These are phyloP conservation scores for Saccharomycopsis sp. DNA, from an alignment of 805 yeast species.

Conservation along the genomic window DNA sequence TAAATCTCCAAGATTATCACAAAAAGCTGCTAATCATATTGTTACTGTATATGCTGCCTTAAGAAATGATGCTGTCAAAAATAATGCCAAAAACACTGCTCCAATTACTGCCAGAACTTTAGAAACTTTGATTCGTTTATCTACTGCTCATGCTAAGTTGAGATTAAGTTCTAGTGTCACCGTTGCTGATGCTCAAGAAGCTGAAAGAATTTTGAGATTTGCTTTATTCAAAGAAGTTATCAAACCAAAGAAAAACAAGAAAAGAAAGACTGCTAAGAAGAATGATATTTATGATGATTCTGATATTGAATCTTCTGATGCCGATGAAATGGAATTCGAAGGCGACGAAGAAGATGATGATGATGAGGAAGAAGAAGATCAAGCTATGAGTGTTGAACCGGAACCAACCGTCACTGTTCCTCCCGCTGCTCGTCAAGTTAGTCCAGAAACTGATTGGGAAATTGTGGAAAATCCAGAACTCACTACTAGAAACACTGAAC, in stretches of 20 bases:
- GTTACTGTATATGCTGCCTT: slow-evolving; percentile 71
- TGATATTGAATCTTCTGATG: slow-evolving; percentile 22
- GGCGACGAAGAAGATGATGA: slow-evolving; percentile 18
- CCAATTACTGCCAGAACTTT: slow-evolving; percentile 98
- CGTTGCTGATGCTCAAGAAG: slow-evolving; percentile 70
- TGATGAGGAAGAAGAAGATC: slow-evolving; percentile 10
- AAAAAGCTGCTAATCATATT: slow-evolving; percentile 69
- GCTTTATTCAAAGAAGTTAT: slow-evolving; percentile 75
- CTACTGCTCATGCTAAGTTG: slow-evolving; percentile 97
- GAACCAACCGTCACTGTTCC: background rate
- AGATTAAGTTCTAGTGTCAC: slow-evolving; percentile 70
- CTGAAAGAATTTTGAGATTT: slow-evolving; percentile 74
- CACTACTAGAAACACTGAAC: too few species aligned
- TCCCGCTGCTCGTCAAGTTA: background rate
- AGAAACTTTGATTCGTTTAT: slow-evolving; percentile 87
- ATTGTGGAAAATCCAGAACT: slow-evolving; percentile 6
- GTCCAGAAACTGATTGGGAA: slow-evolving; percentile 6
- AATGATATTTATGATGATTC: slow-evolving; percentile 23
- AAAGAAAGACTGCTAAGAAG: slow-evolving; percentile 20
- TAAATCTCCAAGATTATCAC: slow-evolving; percentile 72
- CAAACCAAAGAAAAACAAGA: slow-evolving; percentile 26
- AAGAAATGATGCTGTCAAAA: slow-evolving; percentile 59
- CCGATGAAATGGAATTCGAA: slow-evolving; percentile 18
- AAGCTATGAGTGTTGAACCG: slow-evolving; percentile 11
- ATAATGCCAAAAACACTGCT: slow-evolving; percentile 67